These are phyloP conservation scores for Trifolium fragiferum DNA, from an alignment of 306 rosid species.

Conservation along the genomic window DNA sequence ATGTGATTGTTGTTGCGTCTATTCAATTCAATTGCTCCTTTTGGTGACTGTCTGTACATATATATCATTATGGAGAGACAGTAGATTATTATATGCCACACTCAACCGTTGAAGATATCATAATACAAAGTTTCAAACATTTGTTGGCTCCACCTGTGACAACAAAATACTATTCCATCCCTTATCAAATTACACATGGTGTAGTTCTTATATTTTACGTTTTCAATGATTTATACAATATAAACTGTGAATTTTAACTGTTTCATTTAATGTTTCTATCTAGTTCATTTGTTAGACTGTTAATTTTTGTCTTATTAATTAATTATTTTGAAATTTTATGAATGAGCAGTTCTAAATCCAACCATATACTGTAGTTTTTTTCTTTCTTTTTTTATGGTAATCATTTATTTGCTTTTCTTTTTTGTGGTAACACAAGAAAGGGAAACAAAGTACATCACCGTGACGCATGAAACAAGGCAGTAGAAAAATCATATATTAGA, in stretches of 20 bases:
- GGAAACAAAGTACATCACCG: too few relatives aligned
- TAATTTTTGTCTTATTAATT: neutral
- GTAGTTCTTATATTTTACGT: neutral
- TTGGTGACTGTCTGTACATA: constrained; percentile 33
- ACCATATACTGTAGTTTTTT: too few relatives aligned
- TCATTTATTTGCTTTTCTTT: too few relatives aligned
- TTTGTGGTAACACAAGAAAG: too few relatives aligned
- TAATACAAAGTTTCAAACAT: neutral
- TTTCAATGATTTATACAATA: neutral
- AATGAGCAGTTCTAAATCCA: too few relatives aligned
- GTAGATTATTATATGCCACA: neutral
- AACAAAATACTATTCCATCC: neutral
- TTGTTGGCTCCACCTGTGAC: constrained; percentile 5
- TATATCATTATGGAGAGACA: constrained; percentile 23
- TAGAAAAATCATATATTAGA: too few relatives aligned
- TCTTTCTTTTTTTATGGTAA: too few relatives aligned
- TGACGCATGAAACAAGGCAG: too few relatives aligned
- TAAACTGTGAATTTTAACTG: neutral
- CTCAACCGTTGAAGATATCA: neutral
- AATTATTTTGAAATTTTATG: neutral
- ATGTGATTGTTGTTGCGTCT: constrained; percentile 22
- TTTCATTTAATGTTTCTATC: neutral
- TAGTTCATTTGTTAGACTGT: neutral
- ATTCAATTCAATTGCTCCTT: constrained; percentile 27
- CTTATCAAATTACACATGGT: neutral